Base-by-base conservation (phyloP, 2,329 filamentous ascomycete genomes). In the Aspergillus transmontanensis region DNA sequence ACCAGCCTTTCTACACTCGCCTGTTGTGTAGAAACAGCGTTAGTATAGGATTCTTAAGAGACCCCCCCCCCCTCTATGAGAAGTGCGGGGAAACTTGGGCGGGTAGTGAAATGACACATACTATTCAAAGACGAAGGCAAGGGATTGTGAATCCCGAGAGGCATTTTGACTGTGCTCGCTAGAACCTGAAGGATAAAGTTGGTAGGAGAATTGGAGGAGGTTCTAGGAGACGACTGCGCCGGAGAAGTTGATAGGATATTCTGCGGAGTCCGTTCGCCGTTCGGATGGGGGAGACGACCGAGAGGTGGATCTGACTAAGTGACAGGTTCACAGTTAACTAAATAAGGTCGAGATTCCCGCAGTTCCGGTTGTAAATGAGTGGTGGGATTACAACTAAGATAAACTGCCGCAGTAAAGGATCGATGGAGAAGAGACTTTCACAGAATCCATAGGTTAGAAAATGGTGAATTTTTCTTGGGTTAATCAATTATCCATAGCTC, bases 1-100 rank as follows among this genome's bases (percentile, higher is more conserved):
- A 76, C 91, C 91, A 76, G 93, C 95, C 82, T 99, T 99, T 80
- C 91, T 95, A 83, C 95, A 98, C 83, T 99, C 95, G 83, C 93
- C 94, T 97, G 79, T 70, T 63, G 56, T 70, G 63, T 57, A 62
- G 61, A 69, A 57, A 62, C 58, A 72, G 76, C 64, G 77, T 79
- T 74, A 76, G 73, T 70, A 68, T 64, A 61, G 62, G 50, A 62
- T 58, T 63, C 48, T 6, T n/a, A 32, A 59, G 16, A 21, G 21
- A 21, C 21, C 21, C 16, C 68, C 21, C 16, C 68, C 34, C 56
- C 60, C 41, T 36, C 60, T 59, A 67, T 53, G 61, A 58, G 62
- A 62, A 73, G 68, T 76, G 75, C 73, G 75, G 76, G 72, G 75
- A 73, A 74, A 66, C 16, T 26, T 57, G 60, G 58, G 60, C 57